Conservation (phyloP, 495 filamentous ascomycete genomes). For the Daldinia childiae region DNA sequence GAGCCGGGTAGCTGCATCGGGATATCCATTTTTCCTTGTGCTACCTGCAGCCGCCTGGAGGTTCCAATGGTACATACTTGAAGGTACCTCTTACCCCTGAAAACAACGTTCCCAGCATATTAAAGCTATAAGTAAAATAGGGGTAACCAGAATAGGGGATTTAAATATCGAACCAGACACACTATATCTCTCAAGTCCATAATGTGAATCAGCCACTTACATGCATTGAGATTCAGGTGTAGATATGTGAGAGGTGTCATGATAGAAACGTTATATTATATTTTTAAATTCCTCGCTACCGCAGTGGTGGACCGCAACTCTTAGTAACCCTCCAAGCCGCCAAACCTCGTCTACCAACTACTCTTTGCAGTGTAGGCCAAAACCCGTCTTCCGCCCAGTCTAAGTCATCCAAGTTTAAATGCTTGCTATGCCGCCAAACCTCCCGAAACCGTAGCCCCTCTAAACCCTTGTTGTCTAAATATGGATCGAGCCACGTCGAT, state of each 20-base stretch:
- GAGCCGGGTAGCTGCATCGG: conserved; percentile 6
- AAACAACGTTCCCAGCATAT: too few species aligned
- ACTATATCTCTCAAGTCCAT: too few species aligned
- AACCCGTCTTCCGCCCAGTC: conserved; percentile 89
- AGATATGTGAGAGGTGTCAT: not conserved
- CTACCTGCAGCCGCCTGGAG: not conserved
- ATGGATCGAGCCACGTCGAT: conserved; percentile 74
- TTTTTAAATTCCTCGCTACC: conserved; percentile 16
- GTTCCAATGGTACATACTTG: too few species aligned
- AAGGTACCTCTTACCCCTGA: too few species aligned
- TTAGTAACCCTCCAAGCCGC: conserved; percentile 79
- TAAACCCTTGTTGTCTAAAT: conserved; percentile 58
- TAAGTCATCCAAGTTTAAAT: conserved; percentile 92
- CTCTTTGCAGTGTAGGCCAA: conserved; percentile 73
- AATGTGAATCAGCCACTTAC: not conserved
- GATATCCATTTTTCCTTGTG: conserved; percentile 25
- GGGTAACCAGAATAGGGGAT: too few species aligned
- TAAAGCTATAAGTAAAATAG: too few species aligned
- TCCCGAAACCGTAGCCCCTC: conserved; percentile 65
- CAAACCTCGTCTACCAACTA: conserved; percentile 83
- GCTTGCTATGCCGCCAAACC: conserved; percentile 76
- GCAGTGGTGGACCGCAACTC: conserved; percentile 50
- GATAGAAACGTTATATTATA: conserved; percentile 8
- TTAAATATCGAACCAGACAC: too few species aligned
- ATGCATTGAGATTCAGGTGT: not conserved